Evolutionary conservation across 176 grass and related monocot genomes (phyloP).

Genomic region (Oryza australiensis): DNA sequence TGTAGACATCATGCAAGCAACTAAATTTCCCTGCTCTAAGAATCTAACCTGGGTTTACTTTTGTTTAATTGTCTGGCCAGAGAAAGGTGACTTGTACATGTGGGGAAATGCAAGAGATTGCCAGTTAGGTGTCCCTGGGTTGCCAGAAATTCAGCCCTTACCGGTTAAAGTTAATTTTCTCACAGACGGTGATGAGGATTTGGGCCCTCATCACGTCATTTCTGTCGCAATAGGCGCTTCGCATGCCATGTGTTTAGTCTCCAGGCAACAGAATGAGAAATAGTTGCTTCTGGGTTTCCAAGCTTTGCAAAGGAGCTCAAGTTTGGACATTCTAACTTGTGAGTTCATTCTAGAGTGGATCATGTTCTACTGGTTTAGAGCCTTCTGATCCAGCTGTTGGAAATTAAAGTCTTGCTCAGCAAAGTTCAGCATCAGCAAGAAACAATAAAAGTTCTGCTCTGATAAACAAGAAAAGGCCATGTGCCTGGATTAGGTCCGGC

Average conservation of each 20-base stretch:
- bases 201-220: conserved; percentile 56
- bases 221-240: conserved; percentile 80
- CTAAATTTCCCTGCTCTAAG: conserved; percentile 5
- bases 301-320: conserved; percentile 7
- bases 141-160: conserved; percentile 67
- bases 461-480: background rate
- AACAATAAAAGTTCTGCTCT: conserved; percentile 14
- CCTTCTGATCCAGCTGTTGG: background rate
- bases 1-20: background rate
- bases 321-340: background rate
- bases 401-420: background rate
- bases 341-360: background rate
- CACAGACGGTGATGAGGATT: conserved; percentile 48
- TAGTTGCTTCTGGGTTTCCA: background rate
- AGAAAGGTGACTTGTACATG: conserved; percentile 79
- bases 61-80: conserved; percentile 46
- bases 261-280: conserved; percentile 40
- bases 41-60: conserved; percentile 13
- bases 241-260: conserved; percentile 89
- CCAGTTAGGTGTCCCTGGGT: conserved; percentile 74
- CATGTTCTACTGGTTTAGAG: conserved; percentile 8
- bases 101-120: conserved; percentile 99
- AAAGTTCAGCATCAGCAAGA: conserved; percentile 14
- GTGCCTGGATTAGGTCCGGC: background rate
- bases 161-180: conserved; percentile 91